Base-by-base conservation (phyloP, 371 early-diverging fungal species). In the Capniomyces stellatus region DNA sequence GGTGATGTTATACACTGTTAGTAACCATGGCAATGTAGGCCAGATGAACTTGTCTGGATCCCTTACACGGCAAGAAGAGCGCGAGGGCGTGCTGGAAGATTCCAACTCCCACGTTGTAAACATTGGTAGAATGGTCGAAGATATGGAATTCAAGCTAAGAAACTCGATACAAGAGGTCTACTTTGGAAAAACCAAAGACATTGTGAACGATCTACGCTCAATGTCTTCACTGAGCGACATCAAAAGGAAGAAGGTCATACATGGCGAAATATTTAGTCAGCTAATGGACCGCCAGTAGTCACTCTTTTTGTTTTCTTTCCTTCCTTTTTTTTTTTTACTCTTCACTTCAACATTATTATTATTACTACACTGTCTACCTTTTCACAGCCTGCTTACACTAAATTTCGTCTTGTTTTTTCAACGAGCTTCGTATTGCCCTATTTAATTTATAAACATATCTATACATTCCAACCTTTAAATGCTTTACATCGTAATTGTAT, bases 111-210 rank as follows among this genome's bases (percentile, higher is more conserved):
- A 96, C 59, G 76, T 96, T 51, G 83, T 76, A 54, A 93, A 96
- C 66, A 83, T 96, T 56, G 97, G 97, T 1, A 79, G 84, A n/a
- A 82, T 95, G 78, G 83, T 96, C 1, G 97, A 96, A 64, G 97
- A 93, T 53, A 89, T 89, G 84, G 97, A 96, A 65, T 65, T 78
- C 58, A 92, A 92, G 71, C 87, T 95, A 87, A 83, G 97, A 52
- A 86, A 89, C 62, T 64, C 83, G 18, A 66, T 96, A 52, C 83
- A 87, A 61, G 87, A 89, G 62, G 90, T 96, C n/a, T 96, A 96
- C 59, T 96, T 96, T 71, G 89, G 92, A 31, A 96, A 96, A 70
- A 95, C 95, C 2, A 87, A 83, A 62, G 94, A 94, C 58, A 89
- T 94, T 56, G 85, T 89, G 53, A 93, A 93, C 58, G 91, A 91